Evolutionary conservation across 768 basidiomycete genomes (phyloP).

Genomic region (Russula olivacea): DNA sequence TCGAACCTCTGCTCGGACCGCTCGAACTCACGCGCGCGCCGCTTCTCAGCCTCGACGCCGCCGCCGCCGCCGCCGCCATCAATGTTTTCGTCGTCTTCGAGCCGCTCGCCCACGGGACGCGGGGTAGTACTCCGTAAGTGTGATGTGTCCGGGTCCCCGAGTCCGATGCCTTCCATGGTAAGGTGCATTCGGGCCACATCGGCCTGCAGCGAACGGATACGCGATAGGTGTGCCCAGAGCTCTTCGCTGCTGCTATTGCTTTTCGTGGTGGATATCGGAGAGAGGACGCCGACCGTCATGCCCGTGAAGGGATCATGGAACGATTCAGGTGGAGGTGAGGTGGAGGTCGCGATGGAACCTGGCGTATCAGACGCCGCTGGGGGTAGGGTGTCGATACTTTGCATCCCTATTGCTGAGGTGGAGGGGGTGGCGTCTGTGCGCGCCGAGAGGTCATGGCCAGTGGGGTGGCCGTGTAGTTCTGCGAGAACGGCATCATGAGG

Average conservation of each 20-base stretch:
- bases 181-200: slow-evolving; percentile 68
- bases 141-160: slow-evolving; percentile 13
- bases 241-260: slow-evolving; percentile 34
- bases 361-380: slow-evolving; percentile 21
- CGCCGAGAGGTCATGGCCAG: slow-evolving; percentile 14
- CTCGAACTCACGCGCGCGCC: slow-evolving; percentile 61
- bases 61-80: not conserved
- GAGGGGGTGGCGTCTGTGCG: slow-evolving; percentile 19
- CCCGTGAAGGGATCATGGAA: slow-evolving; percentile 48
- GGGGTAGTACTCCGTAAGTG: slow-evolving; percentile 6
- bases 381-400: slow-evolving; percentile 20
- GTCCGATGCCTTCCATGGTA: slow-evolving; percentile 65
- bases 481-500: slow-evolving; percentile 62
- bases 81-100: slow-evolving; percentile 5
- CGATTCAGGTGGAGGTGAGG: slow-evolving; percentile 28
- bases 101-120: slow-evolving; percentile 15
- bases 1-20: slow-evolving; percentile 62
- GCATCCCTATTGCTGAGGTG: not conserved
- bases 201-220: slow-evolving; percentile 65
- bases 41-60: slow-evolving; percentile 12
- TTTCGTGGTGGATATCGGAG: slow-evolving; percentile 21
- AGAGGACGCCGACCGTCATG: slow-evolving; percentile 36
- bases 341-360: slow-evolving; percentile 23
- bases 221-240: slow-evolving; percentile 62
- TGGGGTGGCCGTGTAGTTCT: slow-evolving; percentile 39